Conservation (phyloP, 2,329 filamentous ascomycete species). For the Diaporthe capsici region DNA sequence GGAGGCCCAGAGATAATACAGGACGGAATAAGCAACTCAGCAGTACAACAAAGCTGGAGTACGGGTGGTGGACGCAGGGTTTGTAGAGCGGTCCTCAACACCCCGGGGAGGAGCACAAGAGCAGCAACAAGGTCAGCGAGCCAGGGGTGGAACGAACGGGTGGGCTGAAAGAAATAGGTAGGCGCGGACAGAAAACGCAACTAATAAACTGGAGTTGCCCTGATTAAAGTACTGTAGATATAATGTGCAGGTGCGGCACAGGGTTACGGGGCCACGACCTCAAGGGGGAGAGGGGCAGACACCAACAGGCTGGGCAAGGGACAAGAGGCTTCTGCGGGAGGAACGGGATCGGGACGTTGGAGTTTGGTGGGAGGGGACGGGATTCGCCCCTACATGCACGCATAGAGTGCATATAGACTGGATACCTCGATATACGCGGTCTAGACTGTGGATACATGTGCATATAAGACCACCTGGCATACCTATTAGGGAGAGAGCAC, state of each 20-base stretch:
- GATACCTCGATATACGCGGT: not conserved
- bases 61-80: slow-evolving; percentile 7
- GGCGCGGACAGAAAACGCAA: not conserved
- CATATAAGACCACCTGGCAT: not conserved
- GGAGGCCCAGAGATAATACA: slow-evolving; percentile 20
- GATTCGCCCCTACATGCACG: not conserved
- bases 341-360: slow-evolving; percentile 1
- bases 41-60: slow-evolving; percentile 20
- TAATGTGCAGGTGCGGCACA: slow-evolving; percentile 24
- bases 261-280: not conserved
- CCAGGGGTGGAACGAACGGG: not conserved
- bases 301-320: not conserved
- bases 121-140: not conserved
- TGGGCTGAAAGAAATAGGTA: slow-evolving; percentile 15
- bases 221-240: slow-evolving; percentile 8
- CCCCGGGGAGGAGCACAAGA: slow-evolving; percentile 2
- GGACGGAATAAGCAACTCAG: slow-evolving; percentile 21
- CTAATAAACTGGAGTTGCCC: not conserved
- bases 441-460: not conserved
- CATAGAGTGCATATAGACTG: not conserved
- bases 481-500: not conserved
- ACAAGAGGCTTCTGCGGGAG: slow-evolving; percentile 10
- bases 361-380: not conserved
- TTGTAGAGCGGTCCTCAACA: not conserved
- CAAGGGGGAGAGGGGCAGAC: not conserved